Conservation (phyloP, 768 basidiomycete genomes). For the Gloeopeniophorella convolvens region DNA sequence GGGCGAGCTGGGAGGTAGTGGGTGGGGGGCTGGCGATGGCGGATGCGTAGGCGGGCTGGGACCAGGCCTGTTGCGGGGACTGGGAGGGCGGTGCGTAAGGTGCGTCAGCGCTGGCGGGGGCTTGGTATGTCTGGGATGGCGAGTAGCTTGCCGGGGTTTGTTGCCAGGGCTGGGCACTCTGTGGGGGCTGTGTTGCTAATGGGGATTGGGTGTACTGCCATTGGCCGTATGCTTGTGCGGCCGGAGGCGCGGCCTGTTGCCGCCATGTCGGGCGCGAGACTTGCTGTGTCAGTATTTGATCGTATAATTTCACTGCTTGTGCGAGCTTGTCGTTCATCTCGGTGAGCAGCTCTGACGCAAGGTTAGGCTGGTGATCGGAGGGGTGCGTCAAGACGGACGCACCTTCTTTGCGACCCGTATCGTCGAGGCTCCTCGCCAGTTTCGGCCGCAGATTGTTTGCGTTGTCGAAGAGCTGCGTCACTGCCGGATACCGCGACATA, state of each 20-base stretch:
- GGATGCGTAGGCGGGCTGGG: slow-evolving; percentile 9
- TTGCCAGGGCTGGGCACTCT: not conserved
- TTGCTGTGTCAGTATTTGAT: slow-evolving; percentile 80
- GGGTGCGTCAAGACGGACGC: slow-evolving; percentile 23
- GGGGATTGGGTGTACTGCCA: slow-evolving; percentile 6
- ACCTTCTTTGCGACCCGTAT: slow-evolving; percentile 84
- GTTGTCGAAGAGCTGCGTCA: slow-evolving; percentile 79
- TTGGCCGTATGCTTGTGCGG: slow-evolving; percentile 7
- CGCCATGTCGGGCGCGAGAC: slow-evolving; percentile 57
- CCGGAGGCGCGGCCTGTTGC: slow-evolving; percentile 2
- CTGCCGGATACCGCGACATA: slow-evolving; percentile 74
- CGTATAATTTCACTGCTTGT: slow-evolving; percentile 88
- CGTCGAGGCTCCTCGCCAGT: slow-evolving; percentile 76
- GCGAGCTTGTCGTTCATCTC: slow-evolving; percentile 96
- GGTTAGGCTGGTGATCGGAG: not conserved
- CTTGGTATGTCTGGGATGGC: slow-evolving; percentile 3
- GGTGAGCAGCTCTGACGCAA: slow-evolving; percentile 61
- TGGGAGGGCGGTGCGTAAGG: not conserved
- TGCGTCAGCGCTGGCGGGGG: not conserved
- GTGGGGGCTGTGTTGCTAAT: not conserved
- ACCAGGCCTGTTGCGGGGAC: slow-evolving; percentile 11
- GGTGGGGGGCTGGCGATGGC: slow-evolving; percentile 1
- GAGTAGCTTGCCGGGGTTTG: slow-evolving; percentile 11
- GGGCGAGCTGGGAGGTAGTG: slow-evolving; percentile 3
- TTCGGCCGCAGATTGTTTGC: slow-evolving; percentile 76